These are phyloP conservation scores for Fraxinus nigra DNA, from an alignment of 305 asterid species.

Conservation along the genomic window DNA sequence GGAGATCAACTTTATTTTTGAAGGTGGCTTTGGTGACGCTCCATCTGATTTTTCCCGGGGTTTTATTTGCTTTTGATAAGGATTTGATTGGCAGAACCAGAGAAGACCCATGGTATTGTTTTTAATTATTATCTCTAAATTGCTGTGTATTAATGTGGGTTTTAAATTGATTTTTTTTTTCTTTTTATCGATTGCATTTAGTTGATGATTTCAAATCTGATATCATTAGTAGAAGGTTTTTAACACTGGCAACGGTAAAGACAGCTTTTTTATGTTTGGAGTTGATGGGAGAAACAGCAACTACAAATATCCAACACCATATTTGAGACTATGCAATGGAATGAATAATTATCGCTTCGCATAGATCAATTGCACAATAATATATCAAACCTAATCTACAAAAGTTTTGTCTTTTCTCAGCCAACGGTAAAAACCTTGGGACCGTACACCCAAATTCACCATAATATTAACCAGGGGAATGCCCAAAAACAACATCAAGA, in stretches of 20 bases:
- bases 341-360: neutral
- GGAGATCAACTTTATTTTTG: constrained; percentile 73
- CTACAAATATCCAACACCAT: neutral
- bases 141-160: constrained; percentile 4
- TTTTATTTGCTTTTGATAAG: constrained; percentile 54
- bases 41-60: constrained; percentile 66
- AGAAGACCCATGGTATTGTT: constrained; percentile 67
- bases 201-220: constrained; percentile 21
- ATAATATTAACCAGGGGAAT: neutral
- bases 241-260: neutral
- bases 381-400: neutral
- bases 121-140: neutral
- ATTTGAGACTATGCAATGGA: neutral
- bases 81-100: constrained; percentile 62
- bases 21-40: constrained; percentile 68
- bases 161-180: constrained; percentile 3
- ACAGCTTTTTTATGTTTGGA: neutral
- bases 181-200: constrained; percentile 1
- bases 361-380: neutral
- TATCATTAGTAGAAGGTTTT: neutral
- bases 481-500: neutral
- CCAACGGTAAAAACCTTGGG: neutral
- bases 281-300: neutral
- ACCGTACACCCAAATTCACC: neutral
- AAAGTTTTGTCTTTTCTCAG: neutral